Percentiles rank a stretch among this genome's conserved stretches.
Evolutionary conservation across 108 stramenopile genomes (phyloP).

Genomic region (Mayamaea pseudoterrestris): DNA sequence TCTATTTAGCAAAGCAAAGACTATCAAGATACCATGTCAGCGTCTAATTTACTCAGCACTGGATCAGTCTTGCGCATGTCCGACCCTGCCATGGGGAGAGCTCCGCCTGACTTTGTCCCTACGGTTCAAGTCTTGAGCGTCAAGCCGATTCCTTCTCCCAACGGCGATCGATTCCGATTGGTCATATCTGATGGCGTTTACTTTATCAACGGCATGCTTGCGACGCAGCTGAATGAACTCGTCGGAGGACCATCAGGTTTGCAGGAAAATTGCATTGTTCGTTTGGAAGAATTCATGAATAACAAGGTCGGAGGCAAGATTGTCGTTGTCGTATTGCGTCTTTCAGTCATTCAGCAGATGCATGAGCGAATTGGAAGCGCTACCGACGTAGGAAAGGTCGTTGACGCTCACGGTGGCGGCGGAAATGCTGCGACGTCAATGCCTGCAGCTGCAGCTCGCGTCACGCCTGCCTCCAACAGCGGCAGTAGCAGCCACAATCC

Average conservation of each 20-base stretch:
- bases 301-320: conserved; percentile 62
- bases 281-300: conserved; percentile 56
- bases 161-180: neutral
- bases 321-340: conserved; percentile 62
- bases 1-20: no score
- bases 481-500: conserved; percentile 17
- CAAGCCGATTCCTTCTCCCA: no score
- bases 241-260: conserved; percentile 31
- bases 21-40: no score
- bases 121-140: no score
- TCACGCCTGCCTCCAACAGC: conserved; percentile 40
- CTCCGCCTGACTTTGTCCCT: no score
- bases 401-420: conserved; percentile 5
- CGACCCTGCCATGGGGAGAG: no score
- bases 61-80: no score
- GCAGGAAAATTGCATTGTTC: conserved; percentile 28
- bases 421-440: conserved; percentile 2
- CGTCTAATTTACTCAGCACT: no score
- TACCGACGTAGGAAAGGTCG: conserved; percentile 36
- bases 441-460: conserved; percentile 4
- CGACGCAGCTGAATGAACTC: conserved; percentile 76
- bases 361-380: conserved; percentile 50
- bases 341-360: conserved; percentile 22
- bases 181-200: conserved; percentile 76
- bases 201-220: conserved; percentile 81